Evolutionary conservation across 257 asterid species (phyloP).

Genomic region (Plantago major): DNA sequence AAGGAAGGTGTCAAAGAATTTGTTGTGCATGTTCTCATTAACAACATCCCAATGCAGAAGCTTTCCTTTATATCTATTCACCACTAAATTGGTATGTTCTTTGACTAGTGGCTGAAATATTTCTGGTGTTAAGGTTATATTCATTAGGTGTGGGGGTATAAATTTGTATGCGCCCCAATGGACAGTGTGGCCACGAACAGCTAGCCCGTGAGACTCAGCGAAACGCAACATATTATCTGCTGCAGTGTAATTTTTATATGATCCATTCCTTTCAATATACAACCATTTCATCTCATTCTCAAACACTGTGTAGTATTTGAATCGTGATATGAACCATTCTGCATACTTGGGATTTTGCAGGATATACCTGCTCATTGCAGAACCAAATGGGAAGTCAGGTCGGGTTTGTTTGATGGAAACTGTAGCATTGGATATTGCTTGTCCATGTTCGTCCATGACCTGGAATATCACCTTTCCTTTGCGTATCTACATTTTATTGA

Average conservation of each 20-base stretch:
- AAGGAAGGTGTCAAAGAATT: slow-evolving; percentile 9
- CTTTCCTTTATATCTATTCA: slow-evolving; percentile 19
- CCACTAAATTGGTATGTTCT: slow-evolving; percentile 9
- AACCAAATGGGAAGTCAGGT: slow-evolving; percentile 26
- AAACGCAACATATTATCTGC: slow-evolving; percentile 24
- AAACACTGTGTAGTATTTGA: slow-evolving; percentile 21
- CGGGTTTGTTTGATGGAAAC: slow-evolving; percentile 20
- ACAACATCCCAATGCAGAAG: slow-evolving; percentile 37
- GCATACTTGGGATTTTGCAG: slow-evolving; percentile 13
- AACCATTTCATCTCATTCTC: slow-evolving; percentile 29
- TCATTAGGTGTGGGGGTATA: slow-evolving; percentile 13
- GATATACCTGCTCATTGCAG: slow-evolving; percentile 16
- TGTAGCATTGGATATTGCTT: slow-evolving; percentile 24
- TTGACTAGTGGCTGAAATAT: background rate
- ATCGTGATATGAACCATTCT: slow-evolving; percentile 22
- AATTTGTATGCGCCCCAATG: slow-evolving; percentile 15
- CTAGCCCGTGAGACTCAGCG: slow-evolving; percentile 11
- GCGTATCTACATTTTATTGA: slow-evolving; percentile 11
- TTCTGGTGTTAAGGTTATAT: background rate
- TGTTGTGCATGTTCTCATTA: slow-evolving; percentile 32
- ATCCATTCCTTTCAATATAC: background rate
- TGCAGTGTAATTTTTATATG: slow-evolving; percentile 9
- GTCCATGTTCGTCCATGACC: slow-evolving; percentile 8
- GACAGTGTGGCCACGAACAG: slow-evolving; percentile 33
- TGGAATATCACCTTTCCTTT: slow-evolving; percentile 23